Conservation (phyloP, 495 filamentous ascomycete genomes). For the Bacidia gigantensis region DNA sequence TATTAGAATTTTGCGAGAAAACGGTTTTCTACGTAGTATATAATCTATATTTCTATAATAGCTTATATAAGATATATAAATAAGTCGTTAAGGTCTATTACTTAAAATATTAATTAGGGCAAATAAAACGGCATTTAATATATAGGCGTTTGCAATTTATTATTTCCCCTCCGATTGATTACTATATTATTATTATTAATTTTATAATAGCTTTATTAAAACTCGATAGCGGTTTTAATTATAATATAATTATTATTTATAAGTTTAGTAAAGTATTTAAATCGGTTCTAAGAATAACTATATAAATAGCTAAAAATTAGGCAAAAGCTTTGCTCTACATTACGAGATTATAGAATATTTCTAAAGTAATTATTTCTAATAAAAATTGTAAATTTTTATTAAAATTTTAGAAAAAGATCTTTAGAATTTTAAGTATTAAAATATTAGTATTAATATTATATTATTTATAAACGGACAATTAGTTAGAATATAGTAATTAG, state of each 20-base stretch:
- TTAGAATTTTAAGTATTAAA: not conserved
- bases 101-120: conserved; percentile 3
- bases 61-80: not conserved
- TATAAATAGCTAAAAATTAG: not conserved
- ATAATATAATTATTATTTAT: conserved; percentile 5
- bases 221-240: not conserved
- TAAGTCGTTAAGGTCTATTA: not conserved
- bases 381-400: conserved; percentile 1
- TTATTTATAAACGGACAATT: not conserved
- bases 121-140: conserved; percentile 1
- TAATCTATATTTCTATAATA: not conserved
- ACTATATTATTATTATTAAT: not conserved
- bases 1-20: not conserved
- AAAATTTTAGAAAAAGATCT: not conserved
- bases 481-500: not conserved
- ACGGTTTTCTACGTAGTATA: not conserved
- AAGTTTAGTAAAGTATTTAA: conserved; percentile 1
- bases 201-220: conserved; percentile 1
- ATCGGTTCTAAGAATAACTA: not conserved
- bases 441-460: not conserved
- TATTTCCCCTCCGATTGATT: not conserved
- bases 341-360: not conserved
- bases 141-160: not conserved
- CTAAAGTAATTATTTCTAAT: not conserved
- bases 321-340: not conserved